Evolutionary conservation across 257 asterid species (phyloP), one percentile per base, ranked within the genome.

Genomic region (Vinca minor): DNA sequence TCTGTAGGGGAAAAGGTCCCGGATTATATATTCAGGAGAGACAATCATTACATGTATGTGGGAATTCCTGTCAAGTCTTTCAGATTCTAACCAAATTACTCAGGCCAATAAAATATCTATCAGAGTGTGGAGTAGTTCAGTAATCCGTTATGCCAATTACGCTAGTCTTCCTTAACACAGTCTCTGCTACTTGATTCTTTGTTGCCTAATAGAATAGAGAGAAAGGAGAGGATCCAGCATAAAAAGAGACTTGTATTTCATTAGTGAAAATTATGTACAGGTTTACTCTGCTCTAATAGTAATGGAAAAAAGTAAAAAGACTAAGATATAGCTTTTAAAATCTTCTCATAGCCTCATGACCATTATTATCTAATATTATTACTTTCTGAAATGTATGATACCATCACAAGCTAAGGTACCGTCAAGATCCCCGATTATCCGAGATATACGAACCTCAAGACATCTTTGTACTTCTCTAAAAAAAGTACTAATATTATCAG

Each of bases 341-440:
- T 18, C 67, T 49, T 60, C 55, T 53, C 28, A 15, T 13, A 38
- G 60, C 41, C 45, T 58, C 47, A 41, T 38, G 32, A 53, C 29
- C 31, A 34, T 59, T 54, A 47, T 25, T 59, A 23, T 46, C 15
- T 68, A 50, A 38, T 13, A 23, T 41, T 3, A 48, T 82, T 83
- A 81, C 56, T 71, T 83, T 62, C 76, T 83, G 57, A 80, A 73
- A 78, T 84, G 82, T 63, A 77, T 80, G 69, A 88, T 87, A 58
- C 96, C 95, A 71, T 87, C 90, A 69, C 84, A 82, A 26, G 98
- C 95, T 56, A 89, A 66, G 26, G 95, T 84, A 39, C 97, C 97
- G 32, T 77, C 96, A 46, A 89, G 88, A 73, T 87, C 95, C 9
- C 97, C 98, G 3, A 92, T 92, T 20, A 83, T 87, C 70, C 96